Conservation (phyloP, 1,139 yeast genomes). For the Kurtzmaniella natalensis region DNA sequence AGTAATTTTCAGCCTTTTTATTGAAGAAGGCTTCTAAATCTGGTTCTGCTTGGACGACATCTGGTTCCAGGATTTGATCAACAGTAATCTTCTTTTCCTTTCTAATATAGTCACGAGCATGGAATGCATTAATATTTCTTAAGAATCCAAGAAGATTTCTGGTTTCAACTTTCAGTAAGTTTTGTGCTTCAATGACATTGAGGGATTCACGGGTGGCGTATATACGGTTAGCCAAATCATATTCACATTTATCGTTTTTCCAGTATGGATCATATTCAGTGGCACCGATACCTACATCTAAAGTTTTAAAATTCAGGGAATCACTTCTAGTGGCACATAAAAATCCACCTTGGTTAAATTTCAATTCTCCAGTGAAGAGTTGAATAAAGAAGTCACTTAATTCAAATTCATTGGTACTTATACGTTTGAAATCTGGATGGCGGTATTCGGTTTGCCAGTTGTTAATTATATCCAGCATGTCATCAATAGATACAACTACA, state of each 20-base stretch:
- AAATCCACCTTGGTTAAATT: conserved; percentile 59
- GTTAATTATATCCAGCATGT: conserved; percentile 62
- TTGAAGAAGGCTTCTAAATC: conserved; percentile 27
- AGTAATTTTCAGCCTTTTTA: conserved; percentile 46
- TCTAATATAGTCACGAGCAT: conserved; percentile 38
- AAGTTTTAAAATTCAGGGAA: conserved; percentile 33
- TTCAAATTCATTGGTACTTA: conserved; percentile 64
- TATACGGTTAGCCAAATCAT: conserved; percentile 44
- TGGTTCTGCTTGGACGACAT: conserved; percentile 14
- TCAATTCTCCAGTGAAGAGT: conserved; percentile 50
- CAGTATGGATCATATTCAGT: conserved; percentile 57
- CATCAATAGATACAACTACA: conserved; percentile 69
- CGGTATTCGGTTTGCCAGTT: conserved; percentile 57
- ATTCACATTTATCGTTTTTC: conserved; percentile 48
- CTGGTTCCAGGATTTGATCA: conserved; percentile 22
- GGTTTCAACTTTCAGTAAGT: conserved; percentile 53
- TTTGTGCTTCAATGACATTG: conserved; percentile 39
- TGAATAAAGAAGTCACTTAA: conserved; percentile 58
- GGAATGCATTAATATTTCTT: conserved; percentile 51
- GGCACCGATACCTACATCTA: conserved; percentile 57
- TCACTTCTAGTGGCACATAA: conserved; percentile 55
- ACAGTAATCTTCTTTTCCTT: conserved; percentile 30
- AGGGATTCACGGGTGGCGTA: conserved; percentile 37
- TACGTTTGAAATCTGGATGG: conserved; percentile 50
- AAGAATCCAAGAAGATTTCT: conserved; percentile 50